Conservation (phyloP, 108 stramenopile genomes). For the Epipyxis sp. region DNA sequence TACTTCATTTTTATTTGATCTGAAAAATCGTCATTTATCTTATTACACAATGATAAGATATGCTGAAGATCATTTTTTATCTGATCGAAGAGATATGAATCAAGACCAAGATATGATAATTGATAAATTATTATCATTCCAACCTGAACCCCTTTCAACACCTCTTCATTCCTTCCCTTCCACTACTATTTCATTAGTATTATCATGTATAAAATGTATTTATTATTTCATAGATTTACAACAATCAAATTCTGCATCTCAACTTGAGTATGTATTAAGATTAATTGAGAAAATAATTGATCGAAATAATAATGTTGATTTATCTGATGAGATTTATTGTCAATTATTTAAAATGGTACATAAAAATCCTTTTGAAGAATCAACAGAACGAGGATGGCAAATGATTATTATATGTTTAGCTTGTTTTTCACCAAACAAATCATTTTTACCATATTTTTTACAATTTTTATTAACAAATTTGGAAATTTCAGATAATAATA, state of each 20-base stretch:
- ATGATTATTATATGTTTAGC: not conserved
- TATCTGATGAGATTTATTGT: not conserved
- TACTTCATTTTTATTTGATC: no score
- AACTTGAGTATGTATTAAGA: not conserved
- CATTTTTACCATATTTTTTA: not conserved
- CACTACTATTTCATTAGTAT: not conserved
- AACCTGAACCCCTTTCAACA: not conserved
- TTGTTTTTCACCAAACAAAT: not conserved
- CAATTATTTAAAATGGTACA: not conserved
- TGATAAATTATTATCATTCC: not conserved
- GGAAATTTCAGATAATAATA: not conserved
- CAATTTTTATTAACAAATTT: not conserved
- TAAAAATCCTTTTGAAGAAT: not conserved
- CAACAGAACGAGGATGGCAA: not conserved
- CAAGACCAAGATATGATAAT: not conserved
- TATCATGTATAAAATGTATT: not conserved
- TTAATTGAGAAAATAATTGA: not conserved
- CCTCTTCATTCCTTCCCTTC: not conserved
- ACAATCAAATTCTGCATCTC: not conserved
- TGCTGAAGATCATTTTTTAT: not conserved
- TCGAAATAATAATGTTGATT: not conserved
- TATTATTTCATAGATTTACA: not conserved
- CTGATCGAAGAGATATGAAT: not conserved
- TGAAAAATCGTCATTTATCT: no score
- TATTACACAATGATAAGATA: not conserved